Percentiles rank a stretch among this genome's conserved stretches.
Evolutionary conservation across 1,139 yeast species (phyloP).

Genomic region (Citeromyces hawaiiensis): DNA sequence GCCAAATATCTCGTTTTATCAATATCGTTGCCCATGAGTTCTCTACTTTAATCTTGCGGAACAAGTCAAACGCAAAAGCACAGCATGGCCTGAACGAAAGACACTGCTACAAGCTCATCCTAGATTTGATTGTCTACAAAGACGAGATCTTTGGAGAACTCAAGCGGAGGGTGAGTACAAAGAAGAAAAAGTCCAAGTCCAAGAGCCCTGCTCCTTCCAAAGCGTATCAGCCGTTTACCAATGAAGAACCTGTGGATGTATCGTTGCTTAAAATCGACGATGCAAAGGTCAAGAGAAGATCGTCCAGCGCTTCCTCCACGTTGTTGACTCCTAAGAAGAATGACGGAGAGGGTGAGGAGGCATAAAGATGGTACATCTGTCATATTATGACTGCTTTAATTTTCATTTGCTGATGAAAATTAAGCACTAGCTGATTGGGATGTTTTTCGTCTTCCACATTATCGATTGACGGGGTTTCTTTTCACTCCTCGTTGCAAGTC

Average conservation of each 20-base stretch:
- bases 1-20: constrained; percentile 26
- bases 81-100: constrained; percentile 38
- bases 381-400: too few relatives aligned
- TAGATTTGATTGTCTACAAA: constrained; percentile 49
- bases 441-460: too few relatives aligned
- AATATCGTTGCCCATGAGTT: constrained; percentile 48
- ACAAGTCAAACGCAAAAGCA: constrained; percentile 25
- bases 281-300: neutral
- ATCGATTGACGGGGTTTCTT: too few relatives aligned
- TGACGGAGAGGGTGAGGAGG: neutral
- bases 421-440: too few relatives aligned
- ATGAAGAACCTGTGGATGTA: neutral
- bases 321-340: neutral
- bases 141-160: constrained; percentile 31
- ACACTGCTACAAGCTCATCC: constrained; percentile 42
- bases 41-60: constrained; percentile 49
- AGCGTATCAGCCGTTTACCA: neutral
- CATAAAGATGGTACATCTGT: too few relatives aligned
- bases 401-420: too few relatives aligned
- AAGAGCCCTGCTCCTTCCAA: neutral
- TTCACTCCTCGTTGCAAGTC: too few relatives aligned
- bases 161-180: neutral
- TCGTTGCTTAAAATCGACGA: neutral
- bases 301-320: neutral
- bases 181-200: neutral